Evolutionary conservation across 768 basidiomycete species (phyloP), one percentile per base, ranked within the genome.

Genomic region (Dioszegia crocea): DNA sequence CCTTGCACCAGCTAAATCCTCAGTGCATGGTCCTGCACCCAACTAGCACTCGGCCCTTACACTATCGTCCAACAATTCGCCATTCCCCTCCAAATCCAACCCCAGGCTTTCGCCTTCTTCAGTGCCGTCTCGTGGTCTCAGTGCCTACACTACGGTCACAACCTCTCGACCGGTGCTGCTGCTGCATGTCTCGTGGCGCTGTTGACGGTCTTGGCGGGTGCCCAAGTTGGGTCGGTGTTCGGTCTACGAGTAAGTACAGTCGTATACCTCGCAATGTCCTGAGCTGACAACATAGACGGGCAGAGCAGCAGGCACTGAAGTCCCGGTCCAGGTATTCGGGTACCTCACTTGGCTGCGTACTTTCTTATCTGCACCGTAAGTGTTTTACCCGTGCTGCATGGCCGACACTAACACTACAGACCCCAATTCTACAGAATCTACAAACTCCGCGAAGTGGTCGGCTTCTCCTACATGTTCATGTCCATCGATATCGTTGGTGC

Each of bases 351-450:
- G 51, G 51, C 21, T 53, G 17, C 51, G 51, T 12, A 53, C 51
- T 19, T 53, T 53, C 26, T 24, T 53, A 11, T 53, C 51, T 19
- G 51, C 51, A 40, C 51, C 51, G 51, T 53, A 12, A 29, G 50
- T 31, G 55, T 45, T 19, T 3, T n/a, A 66, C 5, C 21, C 21
- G 14, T 43, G 21, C 40, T 17, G 16, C 40, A 17, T 5, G 6
- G 21, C n/a, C 21, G n/a, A 43, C 9, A 19, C 40, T 43, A 21
- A 43, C 40, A 8, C 1, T 41, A 30, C 54, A 70, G 68, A 0
- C 84, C 89, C 0, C 88, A 91, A 73, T 90, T 86, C 66, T 84
- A 81, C 73, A 87, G 89, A 69, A 89, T 91, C 44, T 86, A 82
- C 76, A 82, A 82, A 61, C 79, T 81, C 65, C 80, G 79, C 62